Percentiles rank a stretch among this genome's conserved stretches.
phyloP scores from a whole-genome alignment of 2,329 filamentous ascomycete species.

The Ophiostoma ulmi region DNA sequence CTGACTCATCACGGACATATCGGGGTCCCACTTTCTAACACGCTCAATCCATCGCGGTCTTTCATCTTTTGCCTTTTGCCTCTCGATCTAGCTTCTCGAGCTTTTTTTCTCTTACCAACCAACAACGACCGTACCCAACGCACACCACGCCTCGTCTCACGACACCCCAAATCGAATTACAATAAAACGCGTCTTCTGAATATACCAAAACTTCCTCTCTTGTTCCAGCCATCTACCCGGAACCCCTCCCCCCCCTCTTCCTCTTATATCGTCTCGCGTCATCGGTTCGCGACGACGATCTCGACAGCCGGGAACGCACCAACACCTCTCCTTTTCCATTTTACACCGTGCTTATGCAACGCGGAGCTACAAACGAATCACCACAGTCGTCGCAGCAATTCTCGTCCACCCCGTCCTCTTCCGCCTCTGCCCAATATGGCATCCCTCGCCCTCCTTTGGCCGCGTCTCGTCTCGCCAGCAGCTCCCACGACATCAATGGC shows the following conservation, averaged over 20 bases:
- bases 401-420: constrained; percentile 33
- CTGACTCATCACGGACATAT: constrained; percentile 6
- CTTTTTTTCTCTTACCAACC: background rate
- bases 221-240: background rate
- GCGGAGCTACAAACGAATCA: constrained; percentile 46
- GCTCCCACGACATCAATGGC: background rate
- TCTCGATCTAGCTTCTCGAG: background rate
- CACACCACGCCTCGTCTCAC: background rate
- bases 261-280: background rate
- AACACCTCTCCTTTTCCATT: background rate
- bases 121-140: background rate
- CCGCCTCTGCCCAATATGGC: constrained; percentile 53
- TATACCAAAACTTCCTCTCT: background rate
- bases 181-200: background rate
- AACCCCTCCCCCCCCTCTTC: background rate
- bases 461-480: background rate
- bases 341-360: constrained; percentile 56
- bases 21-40: background rate
- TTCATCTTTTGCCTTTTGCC: background rate
- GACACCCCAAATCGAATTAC: background rate
- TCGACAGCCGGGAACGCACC: background rate
- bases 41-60: background rate
- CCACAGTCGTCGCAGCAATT: constrained; percentile 30
- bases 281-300: constrained; percentile 22
- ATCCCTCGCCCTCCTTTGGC: constrained; percentile 36